Percentiles rank a stretch among this genome's conserved stretches.
These are phyloP conservation scores for Pseudogymnoascus verrucosus DNA, from an alignment of 2,329 filamentous ascomycete genomes.

Conservation along the genomic window DNA sequence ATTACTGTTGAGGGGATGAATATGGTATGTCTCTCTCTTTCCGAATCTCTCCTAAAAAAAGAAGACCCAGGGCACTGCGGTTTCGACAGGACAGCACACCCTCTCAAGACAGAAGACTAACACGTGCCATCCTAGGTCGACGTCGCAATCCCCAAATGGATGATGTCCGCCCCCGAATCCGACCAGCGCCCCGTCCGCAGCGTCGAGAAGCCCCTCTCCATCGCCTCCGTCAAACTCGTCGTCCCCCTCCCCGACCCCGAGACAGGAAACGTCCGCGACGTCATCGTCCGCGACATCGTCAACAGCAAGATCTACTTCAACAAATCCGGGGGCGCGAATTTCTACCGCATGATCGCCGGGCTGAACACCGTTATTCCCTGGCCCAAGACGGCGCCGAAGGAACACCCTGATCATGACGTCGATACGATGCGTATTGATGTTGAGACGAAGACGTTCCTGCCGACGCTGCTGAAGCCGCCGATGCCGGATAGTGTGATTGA, in stretches of 20 bases:
- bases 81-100: background rate
- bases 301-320: slow-evolving; percentile 43
- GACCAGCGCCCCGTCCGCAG: slow-evolving; percentile 36
- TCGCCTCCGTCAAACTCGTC: slow-evolving; percentile 73
- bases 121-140: slow-evolving; percentile 29
- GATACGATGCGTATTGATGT: slow-evolving; percentile 74
- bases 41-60: background rate
- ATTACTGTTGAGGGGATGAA: slow-evolving; percentile 56
- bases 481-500: slow-evolving; percentile 74
- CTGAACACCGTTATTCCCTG: slow-evolving; percentile 69
- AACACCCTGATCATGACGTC: slow-evolving; percentile 44
- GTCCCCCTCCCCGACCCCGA: slow-evolving; percentile 60
- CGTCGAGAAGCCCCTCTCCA: slow-evolving; percentile 50
- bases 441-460: slow-evolving; percentile 67
- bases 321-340: slow-evolving; percentile 41
- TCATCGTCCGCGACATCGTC: slow-evolving; percentile 66
- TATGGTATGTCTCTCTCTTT: slow-evolving; percentile 42
- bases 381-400: slow-evolving; percentile 49
- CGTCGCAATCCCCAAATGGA: slow-evolving; percentile 33
- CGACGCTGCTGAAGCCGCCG: slow-evolving; percentile 68
- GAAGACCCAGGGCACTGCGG: background rate
- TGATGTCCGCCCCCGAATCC: slow-evolving; percentile 31
- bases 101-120: background rate
- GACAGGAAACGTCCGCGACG: slow-evolving; percentile 61
- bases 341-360: slow-evolving; percentile 58